phyloP scores from a whole-genome alignment of 768 basidiomycete species.

The Psilocybe tampanensis region DNA sequence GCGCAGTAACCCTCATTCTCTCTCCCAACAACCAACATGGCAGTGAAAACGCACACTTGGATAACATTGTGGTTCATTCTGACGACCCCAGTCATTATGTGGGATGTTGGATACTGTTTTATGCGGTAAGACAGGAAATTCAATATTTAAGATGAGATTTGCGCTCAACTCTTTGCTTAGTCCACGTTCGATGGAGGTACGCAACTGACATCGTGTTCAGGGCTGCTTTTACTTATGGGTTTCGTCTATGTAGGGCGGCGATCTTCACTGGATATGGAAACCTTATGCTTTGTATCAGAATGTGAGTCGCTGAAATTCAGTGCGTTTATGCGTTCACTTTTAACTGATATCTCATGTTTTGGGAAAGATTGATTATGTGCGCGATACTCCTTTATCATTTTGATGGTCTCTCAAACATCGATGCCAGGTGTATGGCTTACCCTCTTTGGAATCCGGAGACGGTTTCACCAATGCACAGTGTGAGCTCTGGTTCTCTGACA shows the following conservation, averaged over 20 bases:
- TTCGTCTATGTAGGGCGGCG: conserved; percentile 64
- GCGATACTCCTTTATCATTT: conserved; percentile 9
- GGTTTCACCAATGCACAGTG: conserved; percentile 90
- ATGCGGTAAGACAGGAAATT: conserved; percentile 54
- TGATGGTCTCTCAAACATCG: not conserved
- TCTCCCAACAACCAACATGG: conserved; percentile 35
- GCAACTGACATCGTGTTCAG: not conserved
- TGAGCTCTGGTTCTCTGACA: conserved; percentile 31
- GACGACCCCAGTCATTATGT: conserved; percentile 63
- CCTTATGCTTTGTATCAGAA: conserved; percentile 81
- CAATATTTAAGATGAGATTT: not conserved
- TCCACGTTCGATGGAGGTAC: conserved; percentile 76
- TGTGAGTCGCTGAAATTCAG: conserved; percentile 38
- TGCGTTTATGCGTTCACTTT: not conserved
- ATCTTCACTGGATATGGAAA: conserved; percentile 90
- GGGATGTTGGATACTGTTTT: conserved; percentile 85
- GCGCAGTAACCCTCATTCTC: not conserved
- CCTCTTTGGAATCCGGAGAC: conserved; percentile 60
- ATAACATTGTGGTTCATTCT: conserved; percentile 71
- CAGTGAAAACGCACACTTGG: conserved; percentile 56
- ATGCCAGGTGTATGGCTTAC: conserved; percentile 70
- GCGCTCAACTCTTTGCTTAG: conserved; percentile 35
- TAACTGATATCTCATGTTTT: conserved; percentile 32
- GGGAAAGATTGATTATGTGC: conserved; percentile 37
- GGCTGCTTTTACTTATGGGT: not conserved